phyloP scores from a whole-genome alignment of 345 rosid species.

The Xanthoceras sorbifolium region DNA sequence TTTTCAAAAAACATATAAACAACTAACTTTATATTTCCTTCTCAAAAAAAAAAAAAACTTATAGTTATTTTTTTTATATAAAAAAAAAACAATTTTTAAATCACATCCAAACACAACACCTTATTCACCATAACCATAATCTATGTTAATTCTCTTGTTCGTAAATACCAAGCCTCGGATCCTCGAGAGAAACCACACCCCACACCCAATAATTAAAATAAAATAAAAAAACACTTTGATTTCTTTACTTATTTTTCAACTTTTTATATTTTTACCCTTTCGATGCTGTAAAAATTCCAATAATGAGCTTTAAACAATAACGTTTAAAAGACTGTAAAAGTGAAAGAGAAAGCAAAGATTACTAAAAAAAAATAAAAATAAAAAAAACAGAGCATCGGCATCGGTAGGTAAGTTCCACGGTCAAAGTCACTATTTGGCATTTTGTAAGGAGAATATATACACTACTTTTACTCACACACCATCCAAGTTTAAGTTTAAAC shows the following conservation, averaged over 20 bases:
- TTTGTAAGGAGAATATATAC: neutral
- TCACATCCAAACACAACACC: too few species aligned
- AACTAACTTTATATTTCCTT: too few species aligned
- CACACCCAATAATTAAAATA: too few species aligned
- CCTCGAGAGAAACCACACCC: neutral
- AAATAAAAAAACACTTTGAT: too few species aligned
- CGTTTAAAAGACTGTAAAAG: neutral
- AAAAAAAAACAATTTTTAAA: too few species aligned
- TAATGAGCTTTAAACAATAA: neutral
- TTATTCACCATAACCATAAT: too few species aligned
- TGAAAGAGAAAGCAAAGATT: neutral
- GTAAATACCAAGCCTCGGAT: conserved; percentile 7
- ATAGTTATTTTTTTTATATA: too few species aligned
- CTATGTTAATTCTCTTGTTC: too few species aligned
- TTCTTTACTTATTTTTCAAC: neutral
- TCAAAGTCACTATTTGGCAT: conserved; percentile 13
- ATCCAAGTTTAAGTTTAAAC: neutral
- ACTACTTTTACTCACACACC: neutral
- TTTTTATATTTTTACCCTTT: neutral
- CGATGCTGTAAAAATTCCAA: neutral
- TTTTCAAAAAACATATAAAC: too few species aligned
- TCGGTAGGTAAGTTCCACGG: conserved; percentile 3
- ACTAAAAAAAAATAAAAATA: neutral
- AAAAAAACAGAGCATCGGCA: neutral
- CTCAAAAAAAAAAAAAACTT: too few species aligned